Evolutionary conservation across 2,329 filamentous ascomycete species (phyloP), one percentile per base, ranked within the genome.

Genomic region (Exophiala dermatitidis): DNA sequence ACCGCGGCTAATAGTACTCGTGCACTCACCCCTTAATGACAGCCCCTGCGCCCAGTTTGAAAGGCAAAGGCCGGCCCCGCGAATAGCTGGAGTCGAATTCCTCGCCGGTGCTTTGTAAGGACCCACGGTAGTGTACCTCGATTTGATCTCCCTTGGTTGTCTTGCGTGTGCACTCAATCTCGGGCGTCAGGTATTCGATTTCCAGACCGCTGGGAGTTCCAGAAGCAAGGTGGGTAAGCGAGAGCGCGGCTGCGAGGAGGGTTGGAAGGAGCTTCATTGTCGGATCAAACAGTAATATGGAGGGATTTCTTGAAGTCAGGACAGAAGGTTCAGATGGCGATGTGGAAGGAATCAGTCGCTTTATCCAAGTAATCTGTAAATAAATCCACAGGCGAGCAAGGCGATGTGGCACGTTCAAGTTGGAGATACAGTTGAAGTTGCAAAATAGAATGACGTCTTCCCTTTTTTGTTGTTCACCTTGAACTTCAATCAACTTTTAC

Each of bases 51-150:
- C 93, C 93, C 32, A 98, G 75, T 58, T 76, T 82, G 74, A 98
- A 97, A 57, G 69, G 74, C 66, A 98, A 82, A 4, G 93, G 91
- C 54, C 72, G 68, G 34, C 83, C 82, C 41, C 90, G 82, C 62
- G 90, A 83, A 72, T 94, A 94, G 71, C 76, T 80, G 59, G 88
- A 82, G 72, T 96, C 91, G 67, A 97, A 97, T 69, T 93, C 77
- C 57, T 80, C 76, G 64, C 90, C 91, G 60, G 83, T 81, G 48
- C 75, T 74, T 58, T 82, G 78, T 32, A 96, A 80, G 1, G 86
- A 93, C 63, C 91, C 91, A 52, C 80, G 80, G 77, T 97, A 96
- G 76, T 96, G 90, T 65, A 96, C 89, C 51, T 83, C 77, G 67
- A 96, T 83, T 60, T 77, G 82, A 74, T 96, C 90, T 62, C 89